Evolutionary conservation across 108 stramenopile species (phyloP), one percentile per base, ranked within the genome.

Genomic region (Nitzschia sp.): DNA sequence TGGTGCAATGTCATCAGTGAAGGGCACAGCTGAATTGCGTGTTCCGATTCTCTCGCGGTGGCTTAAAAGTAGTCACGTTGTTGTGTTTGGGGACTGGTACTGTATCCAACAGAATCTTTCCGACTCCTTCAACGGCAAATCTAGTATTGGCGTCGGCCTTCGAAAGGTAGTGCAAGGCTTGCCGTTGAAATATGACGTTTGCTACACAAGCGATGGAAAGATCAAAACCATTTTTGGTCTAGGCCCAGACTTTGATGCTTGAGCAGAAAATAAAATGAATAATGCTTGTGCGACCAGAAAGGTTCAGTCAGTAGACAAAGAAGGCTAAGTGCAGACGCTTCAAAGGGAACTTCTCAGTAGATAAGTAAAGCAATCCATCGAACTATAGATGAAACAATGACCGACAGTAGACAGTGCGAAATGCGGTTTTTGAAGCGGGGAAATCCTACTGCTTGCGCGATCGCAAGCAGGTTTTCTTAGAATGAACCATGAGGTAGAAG

Each of bases 61-160:
- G 44, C 23, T 47, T 35, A 47, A 56, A 29, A 50, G 56, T 29
- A 70, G 70, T 61, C 78, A 81, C 16, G 72, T 66, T 32, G 35
- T 93, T 22, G 79, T 88, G 28, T 93, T 88, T 77, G 87, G 85
- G 53, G 92, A 93, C 58, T 93, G 89, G 87, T 74, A 77, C 53
- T 71, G 71, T 63, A 72, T 77, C 8, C 71, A 83, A 53, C 58
- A 56, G 34, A 58, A 73, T 28, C 34, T 36, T 11, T 31, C 52
- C 4, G 66, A 59, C 48, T 66, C 63, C 32, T 69, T 76, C 26
- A 56, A 50, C 45, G 53, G 63, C 13, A 78, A 75, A 58, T 86
- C 88, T 16, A 85, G 87, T 68, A 66, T 85, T 32, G 92, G 92
- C 15, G 48, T 91, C n/a, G 89, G 92, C 26, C 33, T 89, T 22